Evolutionary conservation across 225 moss, liverwort and hornwort species (phyloP).

Genomic region (Lunularia cruciata): DNA sequence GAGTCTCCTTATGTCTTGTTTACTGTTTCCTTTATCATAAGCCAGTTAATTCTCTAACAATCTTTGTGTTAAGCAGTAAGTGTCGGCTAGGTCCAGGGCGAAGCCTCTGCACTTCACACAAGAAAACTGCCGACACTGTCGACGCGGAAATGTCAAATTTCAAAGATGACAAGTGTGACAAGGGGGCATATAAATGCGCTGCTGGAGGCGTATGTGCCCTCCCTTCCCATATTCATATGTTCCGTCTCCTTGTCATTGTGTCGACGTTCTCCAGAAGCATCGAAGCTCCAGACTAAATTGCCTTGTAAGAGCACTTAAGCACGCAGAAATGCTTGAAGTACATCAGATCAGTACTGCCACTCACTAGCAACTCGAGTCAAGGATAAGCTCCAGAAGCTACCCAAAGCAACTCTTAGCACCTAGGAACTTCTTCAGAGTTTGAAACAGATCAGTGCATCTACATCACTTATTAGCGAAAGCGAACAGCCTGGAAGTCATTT

Average conservation of each 20-base stretch:
- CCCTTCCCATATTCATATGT: background rate
- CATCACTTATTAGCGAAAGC: too few relatives aligned
- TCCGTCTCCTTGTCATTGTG: background rate
- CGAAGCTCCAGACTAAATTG: too few relatives aligned
- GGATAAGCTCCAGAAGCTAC: background rate
- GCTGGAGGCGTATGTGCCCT: slow-evolving; percentile 34
- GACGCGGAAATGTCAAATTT: slow-evolving; percentile 20
- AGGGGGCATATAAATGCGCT: slow-evolving; percentile 31
- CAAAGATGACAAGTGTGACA: slow-evolving; percentile 23
- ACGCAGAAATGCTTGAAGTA: too few relatives aligned
- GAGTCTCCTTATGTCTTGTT: too few relatives aligned
- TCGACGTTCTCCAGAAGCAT: background rate
- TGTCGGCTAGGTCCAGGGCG: background rate
- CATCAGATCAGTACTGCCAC: too few relatives aligned
- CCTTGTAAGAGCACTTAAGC: too few relatives aligned
- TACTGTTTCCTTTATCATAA: too few relatives aligned
- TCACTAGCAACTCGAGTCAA: background rate
- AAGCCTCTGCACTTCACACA: background rate
- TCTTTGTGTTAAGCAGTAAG: too few relatives aligned
- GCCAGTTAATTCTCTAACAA: background rate
- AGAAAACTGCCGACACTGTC: background rate
- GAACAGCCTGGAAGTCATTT: too few relatives aligned
- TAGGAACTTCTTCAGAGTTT: too few relatives aligned
- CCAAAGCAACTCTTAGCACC: too few relatives aligned
- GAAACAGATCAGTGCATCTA: too few relatives aligned